These are phyloP conservation scores for Primulina huaijiensis DNA, from an alignment of 257 asterid genomes.

Conservation along the genomic window DNA sequence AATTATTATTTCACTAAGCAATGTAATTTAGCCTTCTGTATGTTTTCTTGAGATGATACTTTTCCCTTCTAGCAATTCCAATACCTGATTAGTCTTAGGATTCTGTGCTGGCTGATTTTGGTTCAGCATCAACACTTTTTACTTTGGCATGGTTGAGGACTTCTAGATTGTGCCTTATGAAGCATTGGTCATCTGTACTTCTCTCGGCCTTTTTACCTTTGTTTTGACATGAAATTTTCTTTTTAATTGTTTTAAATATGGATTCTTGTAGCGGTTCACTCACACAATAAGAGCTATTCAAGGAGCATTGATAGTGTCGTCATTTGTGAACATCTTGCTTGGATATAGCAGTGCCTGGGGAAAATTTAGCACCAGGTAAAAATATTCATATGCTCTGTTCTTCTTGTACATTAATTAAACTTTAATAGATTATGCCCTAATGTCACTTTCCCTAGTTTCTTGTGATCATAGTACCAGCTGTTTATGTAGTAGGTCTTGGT, in stretches of 20 bases:
- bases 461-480: conserved; percentile 76
- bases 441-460: too few relatives aligned
- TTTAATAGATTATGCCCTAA: too few relatives aligned
- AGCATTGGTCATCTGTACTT: not conserved
- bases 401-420: not conserved
- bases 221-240: conserved; percentile 8
- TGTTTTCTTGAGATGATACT: not conserved
- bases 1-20: too few relatives aligned
- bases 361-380: conserved; percentile 69
- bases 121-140: not conserved
- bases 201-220: not conserved
- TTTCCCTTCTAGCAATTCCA: not conserved
- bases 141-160: conserved; percentile 12
- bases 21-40: too few relatives aligned
- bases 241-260: conserved; percentile 23
- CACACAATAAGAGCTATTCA: conserved; percentile 91
- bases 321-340: conserved; percentile 69
- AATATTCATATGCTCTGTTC: conserved; percentile 13
- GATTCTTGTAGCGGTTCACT: conserved; percentile 69
- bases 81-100: not conserved
- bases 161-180: not conserved
- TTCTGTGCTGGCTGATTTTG: not conserved
- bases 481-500: conserved; percentile 84
- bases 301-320: conserved; percentile 89
- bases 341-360: conserved; percentile 90